A percentile compares a stretch with the other conserved stretches of the same genome.
These are phyloP conservation scores for Echites panduratus DNA, from an alignment of 257 asterid species.

Conservation along the genomic window DNA sequence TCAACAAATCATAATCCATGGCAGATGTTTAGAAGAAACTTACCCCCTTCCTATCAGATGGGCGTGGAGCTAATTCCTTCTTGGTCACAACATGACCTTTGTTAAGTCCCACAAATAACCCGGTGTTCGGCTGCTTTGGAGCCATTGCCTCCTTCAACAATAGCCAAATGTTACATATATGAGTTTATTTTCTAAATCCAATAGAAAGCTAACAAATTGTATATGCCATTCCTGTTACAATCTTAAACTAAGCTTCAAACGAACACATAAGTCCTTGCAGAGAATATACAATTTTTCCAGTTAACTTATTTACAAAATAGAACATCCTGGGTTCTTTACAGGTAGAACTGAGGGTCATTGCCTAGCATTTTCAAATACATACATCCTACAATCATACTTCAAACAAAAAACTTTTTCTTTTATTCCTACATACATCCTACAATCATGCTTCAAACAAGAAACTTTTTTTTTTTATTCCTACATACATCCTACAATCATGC, in stretches of 20 bases:
- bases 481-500: no score
- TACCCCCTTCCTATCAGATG: conserved; percentile 54
- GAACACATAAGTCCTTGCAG: neutral
- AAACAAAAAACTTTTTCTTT: neutral
- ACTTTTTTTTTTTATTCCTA: no score
- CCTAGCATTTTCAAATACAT: neutral
- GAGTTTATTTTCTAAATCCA: neutral
- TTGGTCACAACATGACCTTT: conserved; percentile 48
- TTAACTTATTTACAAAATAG: neutral
- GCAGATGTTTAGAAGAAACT: neutral
- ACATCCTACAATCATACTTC: neutral
- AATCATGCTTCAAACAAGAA: no score
- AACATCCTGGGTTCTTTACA: neutral
- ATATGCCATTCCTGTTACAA: neutral
- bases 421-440: no score
- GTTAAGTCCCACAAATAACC: conserved; percentile 52
- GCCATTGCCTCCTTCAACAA: conserved; percentile 29
- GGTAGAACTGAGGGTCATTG: neutral
- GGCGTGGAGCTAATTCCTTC: conserved; percentile 53
- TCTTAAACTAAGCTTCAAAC: neutral
- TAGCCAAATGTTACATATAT: neutral
- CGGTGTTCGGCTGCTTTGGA: conserved; percentile 46
- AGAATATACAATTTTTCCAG: neutral
- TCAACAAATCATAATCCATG: neutral
- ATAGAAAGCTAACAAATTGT: neutral